Conservation (phyloP, 176 grass and related monocot genomes). For the Zizania latifolia region DNA sequence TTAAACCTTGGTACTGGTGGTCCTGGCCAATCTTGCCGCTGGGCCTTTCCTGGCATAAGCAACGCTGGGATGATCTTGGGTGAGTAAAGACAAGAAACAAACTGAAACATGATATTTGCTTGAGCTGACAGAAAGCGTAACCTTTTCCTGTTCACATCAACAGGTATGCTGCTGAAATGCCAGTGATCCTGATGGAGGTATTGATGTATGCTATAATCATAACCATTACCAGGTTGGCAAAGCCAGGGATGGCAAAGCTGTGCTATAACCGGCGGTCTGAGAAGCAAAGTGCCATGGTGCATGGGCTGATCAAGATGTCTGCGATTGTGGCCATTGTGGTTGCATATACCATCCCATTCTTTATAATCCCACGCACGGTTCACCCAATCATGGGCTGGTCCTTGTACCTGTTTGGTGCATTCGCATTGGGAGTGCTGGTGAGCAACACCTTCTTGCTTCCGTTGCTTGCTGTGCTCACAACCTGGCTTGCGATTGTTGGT, state of each 20-base stretch:
- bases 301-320: constrained; percentile 58
- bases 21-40: constrained; percentile 93
- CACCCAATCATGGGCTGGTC: constrained; percentile 94
- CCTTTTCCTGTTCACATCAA: not conserved
- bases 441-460: constrained; percentile 77
- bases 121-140: too few relatives aligned
- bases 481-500: constrained; percentile 51
- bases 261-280: constrained; percentile 72
- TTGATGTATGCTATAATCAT: constrained; percentile 63
- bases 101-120: constrained; percentile 1
- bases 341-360: constrained; percentile 77
- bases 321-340: constrained; percentile 45
- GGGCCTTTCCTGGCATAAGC: constrained; percentile 93
- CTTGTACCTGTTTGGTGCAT: constrained; percentile 65
- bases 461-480: constrained; percentile 49
- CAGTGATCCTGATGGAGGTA: constrained; percentile 64
- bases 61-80: constrained; percentile 79
- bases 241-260: constrained; percentile 59
- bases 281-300: constrained; percentile 54
- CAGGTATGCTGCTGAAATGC: constrained; percentile 81
- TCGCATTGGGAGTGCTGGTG: constrained; percentile 48
- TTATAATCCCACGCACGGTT: constrained; percentile 71
- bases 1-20: constrained; percentile 99
- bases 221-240: constrained; percentile 55
- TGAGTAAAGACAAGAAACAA: constrained; percentile 34